These are phyloP conservation scores for Scutellaria barbata DNA, from an alignment of 257 asterid genomes.

Conservation along the genomic window DNA sequence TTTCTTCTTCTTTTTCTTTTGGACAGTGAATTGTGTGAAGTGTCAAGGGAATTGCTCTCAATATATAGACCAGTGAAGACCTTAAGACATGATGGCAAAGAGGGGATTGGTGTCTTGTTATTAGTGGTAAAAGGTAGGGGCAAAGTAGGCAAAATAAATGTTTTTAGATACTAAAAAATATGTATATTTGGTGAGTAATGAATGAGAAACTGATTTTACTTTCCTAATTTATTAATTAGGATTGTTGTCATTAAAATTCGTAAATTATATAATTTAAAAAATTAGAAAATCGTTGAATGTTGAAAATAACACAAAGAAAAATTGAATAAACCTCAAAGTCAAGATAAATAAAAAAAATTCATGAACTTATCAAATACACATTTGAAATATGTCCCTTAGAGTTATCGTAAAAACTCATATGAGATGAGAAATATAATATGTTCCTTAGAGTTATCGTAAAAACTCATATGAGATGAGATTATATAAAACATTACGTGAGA, in stretches of 20 bases:
- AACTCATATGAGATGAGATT: too few relatives aligned
- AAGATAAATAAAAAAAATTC: background rate
- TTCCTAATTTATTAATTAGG: conserved; percentile 22
- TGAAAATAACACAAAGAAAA: background rate
- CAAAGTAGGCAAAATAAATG: background rate
- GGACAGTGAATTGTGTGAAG: background rate
- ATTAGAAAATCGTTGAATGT: background rate
- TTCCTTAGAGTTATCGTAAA: too few relatives aligned
- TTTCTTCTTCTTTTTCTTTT: background rate
- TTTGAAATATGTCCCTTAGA: background rate
- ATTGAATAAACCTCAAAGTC: background rate
- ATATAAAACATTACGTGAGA: too few relatives aligned
- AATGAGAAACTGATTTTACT: conserved; percentile 2
- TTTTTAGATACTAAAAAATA: background rate
- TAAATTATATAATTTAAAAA: background rate
- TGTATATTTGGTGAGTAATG: background rate
- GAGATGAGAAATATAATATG: too few relatives aligned
- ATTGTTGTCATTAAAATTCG: background rate
- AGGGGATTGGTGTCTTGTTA: background rate
- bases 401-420: too few relatives aligned
- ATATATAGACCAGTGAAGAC: conserved; percentile 27
- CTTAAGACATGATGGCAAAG: background rate
- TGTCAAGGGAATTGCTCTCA: conserved; percentile 1
- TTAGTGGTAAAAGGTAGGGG: conserved; percentile 14
- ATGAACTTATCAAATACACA: background rate